Base-by-base conservation (phyloP, 805 yeast genomes). In the Metschnikowia amazonensis region DNA sequence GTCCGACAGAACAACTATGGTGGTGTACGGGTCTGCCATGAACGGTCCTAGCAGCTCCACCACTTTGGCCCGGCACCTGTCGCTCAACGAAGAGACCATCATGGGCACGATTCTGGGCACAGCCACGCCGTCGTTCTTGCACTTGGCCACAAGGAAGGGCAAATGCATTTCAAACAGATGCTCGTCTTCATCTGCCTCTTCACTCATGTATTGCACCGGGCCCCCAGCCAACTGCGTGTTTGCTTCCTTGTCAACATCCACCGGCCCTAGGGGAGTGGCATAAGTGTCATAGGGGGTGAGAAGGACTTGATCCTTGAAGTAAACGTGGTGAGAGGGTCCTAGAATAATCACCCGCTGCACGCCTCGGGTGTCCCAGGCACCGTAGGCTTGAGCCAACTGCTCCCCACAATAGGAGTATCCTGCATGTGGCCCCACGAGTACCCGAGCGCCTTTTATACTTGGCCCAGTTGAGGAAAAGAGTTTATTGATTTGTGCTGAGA, bases 101-200 rank as follows among this genome's bases (percentile, higher is more conserved):
- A 94, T 77, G 0, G 99, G 99, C 2, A 94, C 74, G 6, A 92
- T 77, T 28, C 63, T 11, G 71, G 83, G 50, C 42, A 51, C n/a
- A 53, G 71, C 50, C 47, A 64, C 55, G 7, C 60, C 56, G 4
- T 59, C 51, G 2, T 58, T 55, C 18, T 67, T 55, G 8, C 82
- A 71, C 44, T 75, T 66, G 47, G 78, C 74, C 55, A 77, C 74
- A 7, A 87, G 66, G 48, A 79, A 82, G 0, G 98, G 96, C 60
- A 84, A 76, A 64, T 94, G 98, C 96, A 94, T 87, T 59, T 94
- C 99, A 57, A 94, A 79, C 42, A 94, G 84, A 62, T 94, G 99
- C 62, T 94, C 99, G 14, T 84, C 85, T 48, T 82, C 80, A 62
- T 94, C 99, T 11, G 74, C 73, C 0, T 70, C 75, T 1, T 62